phyloP scores from a whole-genome alignment of 73 alveolate genomes.

The Effrenium voratum region DNA sequence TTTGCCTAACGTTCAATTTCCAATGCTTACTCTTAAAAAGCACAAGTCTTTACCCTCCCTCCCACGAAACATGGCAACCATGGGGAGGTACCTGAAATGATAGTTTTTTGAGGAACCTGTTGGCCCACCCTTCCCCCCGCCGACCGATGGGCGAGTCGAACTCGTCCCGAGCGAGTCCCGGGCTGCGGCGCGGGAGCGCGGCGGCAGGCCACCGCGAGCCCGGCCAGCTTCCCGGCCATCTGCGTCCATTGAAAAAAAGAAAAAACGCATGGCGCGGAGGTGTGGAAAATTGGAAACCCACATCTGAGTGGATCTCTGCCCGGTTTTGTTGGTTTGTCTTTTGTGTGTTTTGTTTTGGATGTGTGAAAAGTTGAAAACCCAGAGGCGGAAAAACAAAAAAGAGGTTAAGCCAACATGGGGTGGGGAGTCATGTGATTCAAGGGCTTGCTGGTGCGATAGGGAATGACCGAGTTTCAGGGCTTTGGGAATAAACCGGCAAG shows the following conservation, averaged over 20 bases:
- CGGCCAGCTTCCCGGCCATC: conserved; percentile 62
- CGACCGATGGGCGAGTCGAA: too few species aligned
- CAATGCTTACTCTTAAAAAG: too few species aligned
- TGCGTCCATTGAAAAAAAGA: too few species aligned
- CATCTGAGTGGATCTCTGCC: neutral
- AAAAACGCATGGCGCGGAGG: neutral
- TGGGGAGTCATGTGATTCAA: too few species aligned
- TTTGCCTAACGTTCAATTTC: neutral
- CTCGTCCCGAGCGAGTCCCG: neutral
- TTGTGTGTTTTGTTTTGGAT: neutral
- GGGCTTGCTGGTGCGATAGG: too few species aligned
- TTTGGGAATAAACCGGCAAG: too few species aligned
- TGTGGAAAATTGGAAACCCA: neutral
- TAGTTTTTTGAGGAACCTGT: neutral
- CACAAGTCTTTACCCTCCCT: neutral
- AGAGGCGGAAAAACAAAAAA: neutral
- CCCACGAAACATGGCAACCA: neutral
- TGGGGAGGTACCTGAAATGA: neutral
- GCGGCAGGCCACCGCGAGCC: conserved; percentile 83
- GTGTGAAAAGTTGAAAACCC: neutral
- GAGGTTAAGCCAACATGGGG: neutral
- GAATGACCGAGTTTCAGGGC: too few species aligned
- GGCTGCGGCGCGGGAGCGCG: conserved; percentile 82
- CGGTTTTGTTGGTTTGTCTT: neutral
- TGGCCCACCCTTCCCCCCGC: neutral